phyloP scores from a whole-genome alignment of 441 rosid genomes.

The Manihot esculenta region DNA sequence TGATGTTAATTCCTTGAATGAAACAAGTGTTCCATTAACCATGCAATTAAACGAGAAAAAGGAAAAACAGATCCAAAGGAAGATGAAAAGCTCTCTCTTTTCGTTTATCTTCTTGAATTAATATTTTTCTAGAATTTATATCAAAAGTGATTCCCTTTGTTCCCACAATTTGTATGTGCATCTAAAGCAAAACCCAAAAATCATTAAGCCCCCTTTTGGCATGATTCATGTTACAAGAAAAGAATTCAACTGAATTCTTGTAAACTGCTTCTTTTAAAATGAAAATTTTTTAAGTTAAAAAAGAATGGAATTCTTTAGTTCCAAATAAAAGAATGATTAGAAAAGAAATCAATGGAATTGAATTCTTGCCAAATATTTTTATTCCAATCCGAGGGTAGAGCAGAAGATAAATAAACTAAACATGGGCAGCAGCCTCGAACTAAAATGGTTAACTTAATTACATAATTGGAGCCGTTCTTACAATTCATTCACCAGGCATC shows the following conservation, averaged over 20 bases:
- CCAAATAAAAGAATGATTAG: too few species aligned
- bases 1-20: constrained; percentile 6
- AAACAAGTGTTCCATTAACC: not conserved
- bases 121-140: constrained; percentile 6
- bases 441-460: constrained; percentile 3
- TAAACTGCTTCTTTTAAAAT: too few species aligned
- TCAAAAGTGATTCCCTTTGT: not conserved
- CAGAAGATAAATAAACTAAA: not conserved
- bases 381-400: too few species aligned
- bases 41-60: not conserved
- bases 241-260: too few species aligned
- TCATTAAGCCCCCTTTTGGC: too few species aligned
- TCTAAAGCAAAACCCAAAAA: not conserved
- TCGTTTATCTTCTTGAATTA: not conserved
- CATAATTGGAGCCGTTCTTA: not conserved
- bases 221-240: too few species aligned
- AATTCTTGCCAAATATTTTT: too few species aligned
- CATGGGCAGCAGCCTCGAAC: not conserved
- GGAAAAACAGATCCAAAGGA: too few species aligned
- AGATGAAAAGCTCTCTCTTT: not conserved
- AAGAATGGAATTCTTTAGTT: too few species aligned
- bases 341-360: too few species aligned
- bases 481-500: not conserved
- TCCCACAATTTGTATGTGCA: not conserved
- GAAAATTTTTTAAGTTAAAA: too few species aligned